A percentile compares a stretch with the other conserved stretches of the same genome.
Conservation (phyloP, 805 yeast genomes). For the Ogataea trehaloabstinens region DNA sequence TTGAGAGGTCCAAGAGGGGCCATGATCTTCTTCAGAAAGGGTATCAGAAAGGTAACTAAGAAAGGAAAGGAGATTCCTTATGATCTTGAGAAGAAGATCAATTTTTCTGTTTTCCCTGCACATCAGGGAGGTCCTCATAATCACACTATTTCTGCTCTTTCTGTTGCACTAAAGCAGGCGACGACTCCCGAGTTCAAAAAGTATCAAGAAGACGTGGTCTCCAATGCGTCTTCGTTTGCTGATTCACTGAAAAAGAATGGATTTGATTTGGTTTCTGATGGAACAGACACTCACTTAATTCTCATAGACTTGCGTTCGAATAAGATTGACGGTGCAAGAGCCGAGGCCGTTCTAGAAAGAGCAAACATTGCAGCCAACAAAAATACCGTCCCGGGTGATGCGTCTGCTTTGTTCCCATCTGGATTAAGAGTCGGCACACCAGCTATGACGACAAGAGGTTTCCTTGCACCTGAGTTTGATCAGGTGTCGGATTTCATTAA, state of each 20-base stretch:
- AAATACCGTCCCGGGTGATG: slow-evolving; percentile 95
- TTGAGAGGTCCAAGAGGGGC: slow-evolving; percentile 99
- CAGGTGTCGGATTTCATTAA: slow-evolving; percentile 79
- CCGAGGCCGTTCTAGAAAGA: slow-evolving; percentile 84
- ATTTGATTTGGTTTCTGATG: slow-evolving; percentile 79
- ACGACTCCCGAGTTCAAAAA: slow-evolving; percentile 80
- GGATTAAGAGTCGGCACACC: slow-evolving; percentile 98
- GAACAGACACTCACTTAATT: slow-evolving; percentile 93
- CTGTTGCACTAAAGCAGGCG: slow-evolving; percentile 93
- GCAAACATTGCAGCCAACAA: slow-evolving; percentile 94
- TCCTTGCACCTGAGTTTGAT: slow-evolving; percentile 72
- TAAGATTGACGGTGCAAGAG: slow-evolving; percentile 92
- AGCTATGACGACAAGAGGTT: slow-evolving; percentile 97
- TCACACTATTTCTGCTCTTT: slow-evolving; percentile 94
- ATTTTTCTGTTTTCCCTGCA: slow-evolving; percentile 98
- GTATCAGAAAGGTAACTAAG: slow-evolving; percentile 79
- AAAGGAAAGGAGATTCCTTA: slow-evolving; percentile 81
- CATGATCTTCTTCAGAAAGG: slow-evolving; percentile 95
- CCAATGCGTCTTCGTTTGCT: slow-evolving; percentile 79
- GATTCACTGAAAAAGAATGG: slow-evolving; percentile 62
- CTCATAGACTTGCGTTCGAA: slow-evolving; percentile 77
- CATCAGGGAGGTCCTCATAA: slow-evolving; percentile 99
- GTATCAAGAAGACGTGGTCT: slow-evolving; percentile 80
- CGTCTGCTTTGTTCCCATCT: slow-evolving; percentile 92
- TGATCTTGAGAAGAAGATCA: slow-evolving; percentile 87